Evolutionary conservation across 1,284 basidiomycete genomes (phyloP).

Genomic region (Cystobasidium sp.): DNA sequence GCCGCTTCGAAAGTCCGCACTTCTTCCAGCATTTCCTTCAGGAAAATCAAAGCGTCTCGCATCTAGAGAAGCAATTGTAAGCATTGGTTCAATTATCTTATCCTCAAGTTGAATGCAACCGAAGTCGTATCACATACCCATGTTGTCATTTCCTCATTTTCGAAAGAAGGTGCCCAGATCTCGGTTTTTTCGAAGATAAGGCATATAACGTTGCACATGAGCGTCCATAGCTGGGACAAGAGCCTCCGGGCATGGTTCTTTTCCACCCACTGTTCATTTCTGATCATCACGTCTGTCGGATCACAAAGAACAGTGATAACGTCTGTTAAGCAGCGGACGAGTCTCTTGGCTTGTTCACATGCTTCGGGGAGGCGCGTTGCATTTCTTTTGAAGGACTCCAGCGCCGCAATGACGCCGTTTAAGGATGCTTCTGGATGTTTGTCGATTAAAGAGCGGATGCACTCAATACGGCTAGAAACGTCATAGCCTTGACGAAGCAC

Average conservation of each 20-base stretch:
- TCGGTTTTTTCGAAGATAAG: conserved; percentile 82
- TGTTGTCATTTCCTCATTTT: conserved; percentile 79
- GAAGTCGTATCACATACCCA: conserved; percentile 62
- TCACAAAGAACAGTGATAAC: conserved; percentile 83
- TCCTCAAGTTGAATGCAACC: background rate
- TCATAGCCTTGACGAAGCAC: conserved; percentile 80
- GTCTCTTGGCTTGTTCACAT: conserved; percentile 78
- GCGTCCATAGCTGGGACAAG: conserved; percentile 76
- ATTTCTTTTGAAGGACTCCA: conserved; percentile 69
- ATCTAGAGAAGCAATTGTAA: conserved; percentile 59
- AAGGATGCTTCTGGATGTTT: conserved; percentile 69
- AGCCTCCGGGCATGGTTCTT: conserved; percentile 57
- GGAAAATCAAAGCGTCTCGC: conserved; percentile 92
- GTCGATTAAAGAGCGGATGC: conserved; percentile 74
- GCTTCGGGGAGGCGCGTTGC: conserved; percentile 76
- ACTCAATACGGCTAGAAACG: conserved; percentile 81
- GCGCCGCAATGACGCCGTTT: conserved; percentile 69
- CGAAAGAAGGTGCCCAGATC: conserved; percentile 77
- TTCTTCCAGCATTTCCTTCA: conserved; percentile 77
- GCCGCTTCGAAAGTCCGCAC: conserved; percentile 77
- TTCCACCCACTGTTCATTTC: conserved; percentile 63
- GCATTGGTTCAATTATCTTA: too few species aligned
- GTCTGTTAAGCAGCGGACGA: conserved; percentile 88
- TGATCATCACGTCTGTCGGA: conserved; percentile 70
- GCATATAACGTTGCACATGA: conserved; percentile 77